Evolutionary conservation across 441 rosid genomes (phyloP), one percentile per base, ranked within the genome.

Genomic region (Manihot esculenta): DNA sequence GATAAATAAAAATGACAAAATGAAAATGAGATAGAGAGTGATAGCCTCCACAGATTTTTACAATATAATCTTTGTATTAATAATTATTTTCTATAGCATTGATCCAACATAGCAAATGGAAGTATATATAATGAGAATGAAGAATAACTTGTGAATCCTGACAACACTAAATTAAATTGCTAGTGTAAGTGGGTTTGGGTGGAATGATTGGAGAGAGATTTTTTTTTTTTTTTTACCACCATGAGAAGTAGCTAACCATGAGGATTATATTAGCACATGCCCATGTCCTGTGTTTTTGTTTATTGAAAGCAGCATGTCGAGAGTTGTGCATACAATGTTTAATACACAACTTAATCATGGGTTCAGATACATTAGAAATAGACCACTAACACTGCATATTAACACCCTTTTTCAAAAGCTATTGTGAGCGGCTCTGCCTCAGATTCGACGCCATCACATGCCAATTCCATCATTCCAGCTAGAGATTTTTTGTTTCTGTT

Each of bases 391-490:
- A 30, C 9, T 35, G n/a, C n/a, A n/a, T n/a, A 7, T 33, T 33
- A 33, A 33, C 38, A 17, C 17, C 10, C 64, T 41, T 51, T 72
- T 67, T 27, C 45, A 41, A 47, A 69, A 66, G 72, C 27, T 58
- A 56, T 42, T 57, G 35, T 53, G 69, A 56, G 70, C 60, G 47
- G 9, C 68, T 70, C 26, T 64, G 78, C 73, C 24, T 42, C 60
- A 72, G 73, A 79, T 74, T 82, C 77, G n/a, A n/a, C 7, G 50
- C 8, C 41, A 11, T 64, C 78, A 79, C 80, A 76, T 72, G 82
- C 78, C 57, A 17, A 60, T 71, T 70, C 58, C 51, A 45, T 74
- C 72, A 59, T 72, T 79, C 77, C 82, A 79, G 74, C 83, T 66
- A 66, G 2, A 62, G 30, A 38, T 38, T 58, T 75, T 72, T 62